Percentiles rank a stretch among this genome's conserved stretches.
These are phyloP conservation scores for Trypanosoma platydactyli DNA, from an alignment of 208 protist species.

Conservation along the genomic window DNA sequence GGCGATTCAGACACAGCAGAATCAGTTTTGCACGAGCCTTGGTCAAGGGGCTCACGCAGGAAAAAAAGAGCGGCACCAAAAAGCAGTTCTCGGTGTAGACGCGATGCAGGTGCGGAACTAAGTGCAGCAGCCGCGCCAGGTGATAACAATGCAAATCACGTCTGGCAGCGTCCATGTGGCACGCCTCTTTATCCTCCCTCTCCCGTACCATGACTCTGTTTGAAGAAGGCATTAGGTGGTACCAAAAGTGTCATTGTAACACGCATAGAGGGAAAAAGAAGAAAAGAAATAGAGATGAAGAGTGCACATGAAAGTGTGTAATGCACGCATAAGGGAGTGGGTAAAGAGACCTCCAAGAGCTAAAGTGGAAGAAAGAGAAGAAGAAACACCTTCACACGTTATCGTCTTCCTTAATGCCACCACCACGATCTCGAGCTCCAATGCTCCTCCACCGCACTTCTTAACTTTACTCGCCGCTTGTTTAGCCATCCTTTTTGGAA, in stretches of 20 bases:
- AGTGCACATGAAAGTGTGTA: no score
- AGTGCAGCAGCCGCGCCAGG: constrained; percentile 66
- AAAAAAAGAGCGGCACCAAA: constrained; percentile 64
- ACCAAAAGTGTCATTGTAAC: neutral
- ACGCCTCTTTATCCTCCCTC: neutral
- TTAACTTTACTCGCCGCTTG: constrained; percentile 14
- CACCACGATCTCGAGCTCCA: neutral
- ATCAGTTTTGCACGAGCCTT: constrained; percentile 36
- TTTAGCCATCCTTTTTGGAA: neutral
- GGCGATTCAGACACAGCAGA: constrained; percentile 49
- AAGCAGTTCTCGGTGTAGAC: constrained; percentile 57
- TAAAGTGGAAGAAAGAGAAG: neutral
- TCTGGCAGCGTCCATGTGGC: constrained; percentile 20
- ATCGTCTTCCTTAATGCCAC: no score
- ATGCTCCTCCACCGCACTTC: neutral
- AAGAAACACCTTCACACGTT: neutral
- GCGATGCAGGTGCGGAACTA: constrained; percentile 54
- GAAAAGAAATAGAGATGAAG: no score
- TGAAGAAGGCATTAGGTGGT: neutral
- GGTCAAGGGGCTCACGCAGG: constrained; percentile 46
- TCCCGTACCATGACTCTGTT: neutral
- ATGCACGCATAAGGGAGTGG: no score
- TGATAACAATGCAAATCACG: constrained; percentile 62
- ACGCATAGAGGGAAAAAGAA: no score
- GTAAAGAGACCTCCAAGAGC: neutral